Evolutionary conservation across 106 monocot species (phyloP), one percentile per base, ranked within the genome.

Genomic region (Dactylorhiza incarnata): DNA sequence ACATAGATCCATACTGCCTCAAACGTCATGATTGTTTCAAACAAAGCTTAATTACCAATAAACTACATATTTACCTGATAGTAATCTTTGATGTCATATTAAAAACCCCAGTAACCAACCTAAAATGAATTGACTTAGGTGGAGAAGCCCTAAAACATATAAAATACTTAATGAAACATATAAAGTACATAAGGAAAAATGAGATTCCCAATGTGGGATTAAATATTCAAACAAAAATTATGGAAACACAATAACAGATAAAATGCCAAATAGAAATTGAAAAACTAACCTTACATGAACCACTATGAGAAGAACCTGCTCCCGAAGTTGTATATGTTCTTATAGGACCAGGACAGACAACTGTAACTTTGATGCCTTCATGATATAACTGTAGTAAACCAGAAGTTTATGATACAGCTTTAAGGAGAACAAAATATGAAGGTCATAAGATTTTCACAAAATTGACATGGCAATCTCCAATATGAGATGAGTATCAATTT

Each of bases 311-410:
- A 59, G 76, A 79, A 59, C 76, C 63, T 76, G 80, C 78, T 74
- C 73, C 90, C 84, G 81, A 81, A 81, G 63, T 49, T 45, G 46
- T 80, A 17, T 78, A 82, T 76, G 97, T 91, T 58, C 82, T 68
- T 70, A 99, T 86, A 80, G 97, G 94, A 48, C 97, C 94, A 77
- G 91, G 94, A 75, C 91, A 95, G 68, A 92, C 90, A 89, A 95
- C 79, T 58, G 95, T 92, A 24, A 95, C 88, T 75, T 85, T 84
- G 53, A 95, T 92, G 43, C 92, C 95, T 82, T 89, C 86, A 50
- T 84, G 84, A 68, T 83, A 87, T 75, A 99, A 77, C 97, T 99
- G 83, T 52, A 79, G 71, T 49, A 37, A 46, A 9, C 9, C 2
- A 65, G 19, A 29, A 11, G 29, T 24, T 65, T 65, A 65, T 29